These are phyloP conservation scores for Paulownia fortunei DNA, from an alignment of 257 asterid species.

Conservation along the genomic window DNA sequence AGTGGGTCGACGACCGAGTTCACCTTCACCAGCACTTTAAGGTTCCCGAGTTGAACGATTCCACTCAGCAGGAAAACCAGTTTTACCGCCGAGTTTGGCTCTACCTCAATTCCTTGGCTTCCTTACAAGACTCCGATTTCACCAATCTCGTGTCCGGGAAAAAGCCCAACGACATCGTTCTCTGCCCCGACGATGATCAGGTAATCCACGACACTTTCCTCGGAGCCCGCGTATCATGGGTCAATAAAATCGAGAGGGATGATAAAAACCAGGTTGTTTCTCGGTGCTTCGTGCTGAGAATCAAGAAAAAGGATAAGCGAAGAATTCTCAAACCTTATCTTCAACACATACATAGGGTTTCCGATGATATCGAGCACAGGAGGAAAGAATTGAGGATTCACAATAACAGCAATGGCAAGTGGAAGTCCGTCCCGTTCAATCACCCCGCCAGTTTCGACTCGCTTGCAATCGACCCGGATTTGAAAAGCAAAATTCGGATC, in stretches of 20 bases:
- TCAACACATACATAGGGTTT: slow-evolving; percentile 48
- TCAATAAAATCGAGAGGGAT: slow-evolving; percentile 6
- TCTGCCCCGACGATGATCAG: slow-evolving; percentile 48
- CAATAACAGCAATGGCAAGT: slow-evolving; percentile 33
- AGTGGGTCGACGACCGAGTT: slow-evolving; percentile 49
- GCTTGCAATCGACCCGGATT: slow-evolving; percentile 58
- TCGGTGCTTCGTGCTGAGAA: slow-evolving; percentile 39
- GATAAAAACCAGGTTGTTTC: neutral
- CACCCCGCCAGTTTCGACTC: slow-evolving; percentile 64
- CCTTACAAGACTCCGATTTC: slow-evolving; percentile 58
- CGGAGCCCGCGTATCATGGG: slow-evolving; percentile 57
- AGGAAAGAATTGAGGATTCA: slow-evolving; percentile 35
- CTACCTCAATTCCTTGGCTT: slow-evolving; percentile 47
- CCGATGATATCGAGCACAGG: slow-evolving; percentile 46
- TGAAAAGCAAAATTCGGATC: slow-evolving; percentile 51
- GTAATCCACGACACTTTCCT: slow-evolving; percentile 49
- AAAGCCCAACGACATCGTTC: slow-evolving; percentile 41
- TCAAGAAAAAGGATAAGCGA: slow-evolving; percentile 51
- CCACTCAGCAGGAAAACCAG: slow-evolving; percentile 48
- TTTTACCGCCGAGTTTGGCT: slow-evolving; percentile 45
- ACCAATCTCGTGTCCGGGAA: slow-evolving; percentile 51
- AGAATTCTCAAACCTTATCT: slow-evolving; percentile 54
- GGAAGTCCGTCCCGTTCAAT: slow-evolving; percentile 49
- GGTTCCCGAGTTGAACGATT: slow-evolving; percentile 54
- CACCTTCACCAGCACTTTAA: slow-evolving; percentile 59